Evolutionary conservation across 2,329 filamentous ascomycete genomes (phyloP), one percentile per base, ranked within the genome.

Genomic region (Diatrype stigma): DNA sequence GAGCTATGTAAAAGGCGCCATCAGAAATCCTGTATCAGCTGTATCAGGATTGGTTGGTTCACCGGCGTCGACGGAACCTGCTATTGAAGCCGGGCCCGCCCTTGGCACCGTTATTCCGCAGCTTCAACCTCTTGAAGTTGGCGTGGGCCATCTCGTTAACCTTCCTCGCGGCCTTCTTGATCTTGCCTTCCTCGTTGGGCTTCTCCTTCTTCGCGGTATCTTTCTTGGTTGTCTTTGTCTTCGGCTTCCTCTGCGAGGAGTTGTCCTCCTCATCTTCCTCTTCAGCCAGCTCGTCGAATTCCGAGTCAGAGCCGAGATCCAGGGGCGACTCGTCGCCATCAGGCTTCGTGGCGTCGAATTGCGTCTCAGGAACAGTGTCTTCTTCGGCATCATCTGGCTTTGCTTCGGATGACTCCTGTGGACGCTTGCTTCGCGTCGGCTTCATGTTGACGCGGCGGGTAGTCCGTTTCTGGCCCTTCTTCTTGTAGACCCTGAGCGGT

Each of bases 381-480:
- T 70, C 72, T 2, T 74, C 70, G 8, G 66, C 64, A 2, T 66
- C 64, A 0, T 67, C 64, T 1, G 68, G 67, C 8, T 66, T 64
- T 3, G 67, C 63, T n/a, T 61, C 64, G 3, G 26, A 30, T 30
- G 26, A 30, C 26, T 30, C 59, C 16, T 66, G 56, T 21, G 78
- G 75, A 35, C 82, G 76, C 61, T 77, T 79, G 6, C 66, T 64
- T 50, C 73, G 66, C 1, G 70, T 77, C 2, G 81, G 82, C 55
- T 72, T 76, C 73, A 87, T 89, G 53, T 85, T 90, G 50, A 81
- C 77, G 45, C 78, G 74, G 55, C 85, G 77, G 3, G 89, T 93
- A 50, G 88, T 90, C 54, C 89, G 78, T 74, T 94, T 94, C 65
- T 89, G 80, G 0, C 88, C 89, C 73, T 89, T 89, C 79, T 94